Conservation (phyloP, 257 asterid species). For the Nicotiana undulata region DNA sequence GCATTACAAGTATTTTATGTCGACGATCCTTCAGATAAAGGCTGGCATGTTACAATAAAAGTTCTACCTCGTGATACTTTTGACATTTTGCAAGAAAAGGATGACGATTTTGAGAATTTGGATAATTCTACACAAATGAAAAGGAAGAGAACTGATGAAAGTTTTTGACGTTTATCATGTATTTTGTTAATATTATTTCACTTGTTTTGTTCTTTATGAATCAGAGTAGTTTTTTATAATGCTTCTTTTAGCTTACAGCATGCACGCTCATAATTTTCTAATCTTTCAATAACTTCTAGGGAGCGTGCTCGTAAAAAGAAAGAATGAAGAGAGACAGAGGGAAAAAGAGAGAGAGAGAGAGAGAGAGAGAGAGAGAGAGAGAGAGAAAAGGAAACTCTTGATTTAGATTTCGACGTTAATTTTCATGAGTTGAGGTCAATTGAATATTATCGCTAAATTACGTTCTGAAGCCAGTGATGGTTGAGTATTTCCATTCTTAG, state of each 20-base stretch:
- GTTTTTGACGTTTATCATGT: too few species aligned
- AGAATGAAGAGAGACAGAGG: constrained; percentile 83
- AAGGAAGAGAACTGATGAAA: too few species aligned
- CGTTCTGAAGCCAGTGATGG: neutral
- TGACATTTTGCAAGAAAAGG: too few species aligned
- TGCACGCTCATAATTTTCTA: neutral
- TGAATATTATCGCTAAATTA: neutral
- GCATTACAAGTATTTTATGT: too few species aligned
- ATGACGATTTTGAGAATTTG: too few species aligned
- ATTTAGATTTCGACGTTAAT: neutral
- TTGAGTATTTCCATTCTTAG: too few species aligned
- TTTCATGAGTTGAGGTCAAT: neutral
- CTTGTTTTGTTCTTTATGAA: neutral
- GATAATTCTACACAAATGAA: too few species aligned
- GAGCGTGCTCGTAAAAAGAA: constrained; percentile 92
- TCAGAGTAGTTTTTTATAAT: neutral
- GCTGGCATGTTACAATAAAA: too few species aligned
- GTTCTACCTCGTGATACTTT: too few species aligned
- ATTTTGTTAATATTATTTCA: neutral
- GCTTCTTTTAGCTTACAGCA: neutral
- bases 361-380: too few species aligned
- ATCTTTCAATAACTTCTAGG: constrained; percentile 22
- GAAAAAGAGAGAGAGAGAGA: too few species aligned
- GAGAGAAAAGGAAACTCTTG: constrained; percentile 61
- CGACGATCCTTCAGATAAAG: too few species aligned